phyloP scores from a whole-genome alignment of 192 early-diverging fungal genomes.

The Podila verticillata region DNA sequence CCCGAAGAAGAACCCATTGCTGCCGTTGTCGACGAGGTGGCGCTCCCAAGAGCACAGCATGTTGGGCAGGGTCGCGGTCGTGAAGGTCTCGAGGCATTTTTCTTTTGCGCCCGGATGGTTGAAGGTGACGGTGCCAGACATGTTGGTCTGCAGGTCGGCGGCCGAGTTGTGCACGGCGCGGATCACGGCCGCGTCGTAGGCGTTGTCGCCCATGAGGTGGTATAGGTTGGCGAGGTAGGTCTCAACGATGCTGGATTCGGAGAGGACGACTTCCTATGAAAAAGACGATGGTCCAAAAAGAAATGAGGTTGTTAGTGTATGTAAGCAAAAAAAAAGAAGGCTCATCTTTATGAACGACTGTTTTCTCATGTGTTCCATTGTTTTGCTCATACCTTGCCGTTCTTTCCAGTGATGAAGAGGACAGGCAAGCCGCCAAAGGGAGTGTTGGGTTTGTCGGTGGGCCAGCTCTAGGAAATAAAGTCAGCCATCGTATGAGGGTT shows the following conservation, averaged over 20 bases:
- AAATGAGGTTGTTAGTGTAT: background rate
- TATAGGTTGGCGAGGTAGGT: background rate
- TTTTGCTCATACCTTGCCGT: slow-evolving; percentile 10
- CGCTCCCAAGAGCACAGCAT: background rate
- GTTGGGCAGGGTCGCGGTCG: background rate
- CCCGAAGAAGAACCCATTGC: background rate
- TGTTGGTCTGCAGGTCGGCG: background rate
- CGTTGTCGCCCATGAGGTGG: background rate
- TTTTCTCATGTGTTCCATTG: background rate
- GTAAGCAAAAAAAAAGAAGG: background rate
- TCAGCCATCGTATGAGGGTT: background rate
- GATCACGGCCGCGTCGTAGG: background rate
- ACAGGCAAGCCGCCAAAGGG: slow-evolving; percentile 7
- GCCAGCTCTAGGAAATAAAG: background rate
- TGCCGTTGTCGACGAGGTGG: background rate
- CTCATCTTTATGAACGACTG: background rate
- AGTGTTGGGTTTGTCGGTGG: slow-evolving; percentile 3
- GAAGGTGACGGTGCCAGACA: background rate
- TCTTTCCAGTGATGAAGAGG: slow-evolving; percentile 7
- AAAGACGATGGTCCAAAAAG: background rate
- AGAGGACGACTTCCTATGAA: background rate
- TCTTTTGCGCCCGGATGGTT: background rate
- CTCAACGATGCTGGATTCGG: background rate
- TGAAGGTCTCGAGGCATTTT: background rate
- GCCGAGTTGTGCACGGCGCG: background rate